Percentiles rank a stretch among this genome's conserved stretches.
These are phyloP conservation scores for Tetrapisispora pingtungensis DNA, from an alignment of 805 yeast genomes.

Conservation along the genomic window DNA sequence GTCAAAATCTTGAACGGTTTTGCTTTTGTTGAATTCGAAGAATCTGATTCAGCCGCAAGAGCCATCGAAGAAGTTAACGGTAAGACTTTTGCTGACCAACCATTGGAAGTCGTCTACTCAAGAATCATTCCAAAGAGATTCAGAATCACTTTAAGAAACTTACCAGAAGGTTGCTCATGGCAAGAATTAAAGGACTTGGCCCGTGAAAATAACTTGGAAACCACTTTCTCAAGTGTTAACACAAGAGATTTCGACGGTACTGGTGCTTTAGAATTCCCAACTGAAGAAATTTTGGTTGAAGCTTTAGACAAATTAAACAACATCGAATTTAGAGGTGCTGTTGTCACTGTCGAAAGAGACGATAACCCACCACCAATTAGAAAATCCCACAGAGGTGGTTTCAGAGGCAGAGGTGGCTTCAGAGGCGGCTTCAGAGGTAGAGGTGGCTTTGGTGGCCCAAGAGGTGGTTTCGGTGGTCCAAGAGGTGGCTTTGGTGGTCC, in stretches of 20 bases:
- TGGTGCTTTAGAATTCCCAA: slow-evolving; percentile 38
- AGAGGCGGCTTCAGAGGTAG: slow-evolving; percentile 34
- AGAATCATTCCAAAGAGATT: slow-evolving; percentile 53
- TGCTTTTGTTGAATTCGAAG: slow-evolving; percentile 81
- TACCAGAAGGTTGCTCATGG: slow-evolving; percentile 75
- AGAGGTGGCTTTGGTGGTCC: slow-evolving; percentile 35
- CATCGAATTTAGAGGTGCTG: slow-evolving; percentile 58
- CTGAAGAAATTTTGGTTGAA: slow-evolving; percentile 64
- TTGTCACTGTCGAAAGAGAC: slow-evolving; percentile 71
- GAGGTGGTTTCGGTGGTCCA: slow-evolving; percentile 32
- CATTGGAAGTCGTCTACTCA: slow-evolving; percentile 35
- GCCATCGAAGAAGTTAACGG: slow-evolving; percentile 77
- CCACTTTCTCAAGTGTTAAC: slow-evolving; percentile 46
- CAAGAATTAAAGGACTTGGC: slow-evolving; percentile 86
- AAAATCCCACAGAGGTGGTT: slow-evolving; percentile 39
- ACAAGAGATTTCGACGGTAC: slow-evolving; percentile 38
- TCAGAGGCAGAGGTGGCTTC: slow-evolving; percentile 39
- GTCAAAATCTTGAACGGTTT: slow-evolving; percentile 70
- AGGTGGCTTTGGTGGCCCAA: slow-evolving; percentile 26
- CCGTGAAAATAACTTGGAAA: slow-evolving; percentile 59
- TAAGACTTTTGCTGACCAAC: slow-evolving; percentile 49
- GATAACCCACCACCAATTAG: slow-evolving; percentile 42
- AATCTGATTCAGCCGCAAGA: slow-evolving; percentile 54
- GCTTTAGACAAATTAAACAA: slow-evolving; percentile 70
- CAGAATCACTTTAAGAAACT: slow-evolving; percentile 58